Percentiles rank a stretch among this genome's conserved stretches.
These are phyloP conservation scores for Aspergillus sp. DNA, from an alignment of 2,329 filamentous ascomycete species.

Conservation along the genomic window DNA sequence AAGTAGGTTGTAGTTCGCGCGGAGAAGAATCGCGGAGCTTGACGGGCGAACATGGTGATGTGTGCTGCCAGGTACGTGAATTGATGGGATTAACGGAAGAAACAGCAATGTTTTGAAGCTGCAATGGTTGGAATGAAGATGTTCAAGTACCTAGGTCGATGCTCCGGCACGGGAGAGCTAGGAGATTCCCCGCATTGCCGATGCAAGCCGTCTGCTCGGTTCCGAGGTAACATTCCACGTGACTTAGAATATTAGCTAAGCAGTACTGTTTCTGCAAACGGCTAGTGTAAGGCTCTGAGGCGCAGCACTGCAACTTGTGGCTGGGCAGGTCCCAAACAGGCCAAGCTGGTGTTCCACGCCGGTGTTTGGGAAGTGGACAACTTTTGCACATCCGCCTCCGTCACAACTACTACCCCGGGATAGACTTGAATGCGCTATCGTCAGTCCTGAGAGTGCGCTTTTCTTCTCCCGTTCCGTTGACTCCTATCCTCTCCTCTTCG, in stretches of 20 bases:
- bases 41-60: constrained; percentile 40
- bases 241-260: background rate
- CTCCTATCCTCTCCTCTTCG: constrained; percentile 10
- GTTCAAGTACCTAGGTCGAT: background rate
- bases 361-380: constrained; percentile 29
- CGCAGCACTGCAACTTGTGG: constrained; percentile 19
- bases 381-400: constrained; percentile 26
- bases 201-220: constrained; percentile 6
- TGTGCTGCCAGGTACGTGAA: background rate
- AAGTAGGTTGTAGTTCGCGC: constrained; percentile 49
- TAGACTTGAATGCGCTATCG: background rate
- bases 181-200: constrained; percentile 7
- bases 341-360: constrained; percentile 10
- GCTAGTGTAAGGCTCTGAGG: constrained; percentile 3
- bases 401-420: constrained; percentile 4
- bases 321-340: constrained; percentile 15
- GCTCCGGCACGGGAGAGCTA: background rate
- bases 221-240: constrained; percentile 6
- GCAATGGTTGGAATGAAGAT: background rate
- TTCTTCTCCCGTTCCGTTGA: background rate
- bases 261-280: background rate
- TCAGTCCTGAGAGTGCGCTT: constrained; percentile 3
- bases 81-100: background rate
- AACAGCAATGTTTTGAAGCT: background rate
- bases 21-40: constrained; percentile 61